Conservation (phyloP, 495 filamentous ascomycete species). For the Neurospora sp. region DNA sequence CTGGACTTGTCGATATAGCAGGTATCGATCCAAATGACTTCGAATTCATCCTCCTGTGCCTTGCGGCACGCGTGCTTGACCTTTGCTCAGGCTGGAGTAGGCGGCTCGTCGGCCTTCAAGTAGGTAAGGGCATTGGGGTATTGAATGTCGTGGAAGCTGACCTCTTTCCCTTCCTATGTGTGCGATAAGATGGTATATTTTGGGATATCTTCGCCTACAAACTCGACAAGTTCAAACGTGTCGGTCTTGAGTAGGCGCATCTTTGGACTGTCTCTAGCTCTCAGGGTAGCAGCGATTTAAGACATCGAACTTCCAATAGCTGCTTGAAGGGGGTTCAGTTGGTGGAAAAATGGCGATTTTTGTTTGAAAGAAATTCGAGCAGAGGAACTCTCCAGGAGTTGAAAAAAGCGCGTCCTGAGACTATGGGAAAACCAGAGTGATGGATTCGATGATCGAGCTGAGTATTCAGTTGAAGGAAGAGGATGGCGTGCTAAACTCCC, state of each 20-base stretch:
- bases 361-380: not conserved
- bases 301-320: not conserved
- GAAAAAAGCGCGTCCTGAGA: not conserved
- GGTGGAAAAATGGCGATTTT: not conserved
- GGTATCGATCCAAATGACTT: not conserved
- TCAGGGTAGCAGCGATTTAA: not conserved
- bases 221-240: slow-evolving; percentile 2
- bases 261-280: not conserved
- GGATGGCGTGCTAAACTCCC: not conserved
- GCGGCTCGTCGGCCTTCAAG: not conserved
- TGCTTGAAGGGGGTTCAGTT: not conserved
- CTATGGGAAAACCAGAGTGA: not conserved
- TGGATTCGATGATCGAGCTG: not conserved
- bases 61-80: not conserved
- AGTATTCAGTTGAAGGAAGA: not conserved
- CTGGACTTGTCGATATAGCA: not conserved
- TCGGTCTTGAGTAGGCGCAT: not conserved
- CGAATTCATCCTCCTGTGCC: not conserved
- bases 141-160: slow-evolving; percentile 15
- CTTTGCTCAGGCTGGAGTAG: not conserved
- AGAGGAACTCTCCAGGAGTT: not conserved
- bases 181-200: slow-evolving; percentile 26
- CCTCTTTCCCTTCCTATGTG: slow-evolving; percentile 21
- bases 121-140: not conserved
- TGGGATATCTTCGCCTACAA: not conserved